Evolutionary conservation across 2,329 filamentous ascomycete genomes (phyloP), one percentile per base, ranked within the genome.

Genomic region (Colletotrichum coccodes): DNA sequence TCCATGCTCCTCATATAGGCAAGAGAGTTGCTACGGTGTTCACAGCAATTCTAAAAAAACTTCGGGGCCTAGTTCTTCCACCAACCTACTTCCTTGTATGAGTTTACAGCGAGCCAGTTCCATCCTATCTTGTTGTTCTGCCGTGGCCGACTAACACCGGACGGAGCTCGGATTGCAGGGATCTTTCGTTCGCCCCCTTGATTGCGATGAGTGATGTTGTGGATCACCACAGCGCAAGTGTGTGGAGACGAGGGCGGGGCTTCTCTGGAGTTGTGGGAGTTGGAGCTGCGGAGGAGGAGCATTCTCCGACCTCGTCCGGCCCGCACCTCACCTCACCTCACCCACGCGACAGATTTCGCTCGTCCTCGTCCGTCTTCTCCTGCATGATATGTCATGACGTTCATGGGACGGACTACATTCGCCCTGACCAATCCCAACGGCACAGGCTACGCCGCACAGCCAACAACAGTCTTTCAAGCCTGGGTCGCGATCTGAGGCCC

Each of bases 231-330:
- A 42, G 32, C 26, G 40, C 63, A 65, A 54, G 46, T 18, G 46
- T 65, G 63, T 54, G 63, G 63, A 61, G 63, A 65, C 46, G 38
- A 57, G 30, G 57, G 63, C 63, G 49, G 63, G 63, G 63, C 54
- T 65, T 11, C 57, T 32, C 30, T 40, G 47, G 57, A 61, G 62
- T 30, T 56, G 28, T 38, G 53, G 47, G 28, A 36, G 47, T 54
- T 54, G 57, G 38, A 60, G 44, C 32, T n/a, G 23, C 18, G 9
- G 34, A 49, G 14, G 34, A 63, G 50, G 26, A 57, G 40, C 60
- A 23, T 28, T n/a, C 53, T 26, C 53, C 44, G 42, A 50, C 53
- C 44, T 50, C 61, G 46, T 64, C 53, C 54, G 40, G 52, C 28
- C 53, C 44, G 30, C 40, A 34, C 57, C 52, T 56, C 52, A 30